Base-by-base conservation (phyloP, 441 rosid species). In the Rhodomyrtus psidioides region DNA sequence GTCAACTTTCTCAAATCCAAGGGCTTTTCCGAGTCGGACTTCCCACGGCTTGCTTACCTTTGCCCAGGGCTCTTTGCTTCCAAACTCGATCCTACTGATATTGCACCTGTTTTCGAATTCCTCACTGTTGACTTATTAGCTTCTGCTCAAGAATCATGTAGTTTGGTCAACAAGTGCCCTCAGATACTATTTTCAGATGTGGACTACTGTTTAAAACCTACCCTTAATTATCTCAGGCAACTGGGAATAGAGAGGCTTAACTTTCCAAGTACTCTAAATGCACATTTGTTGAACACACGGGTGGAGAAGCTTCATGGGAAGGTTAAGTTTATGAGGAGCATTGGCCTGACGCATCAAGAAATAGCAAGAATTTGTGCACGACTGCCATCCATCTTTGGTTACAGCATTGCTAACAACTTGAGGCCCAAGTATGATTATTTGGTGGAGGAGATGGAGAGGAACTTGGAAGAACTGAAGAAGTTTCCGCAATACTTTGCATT, bases 401-500 rank as follows among this genome's bases (percentile, higher is more conserved):
- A 93, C 60, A 90, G 94, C 42, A 60, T 93, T 2, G 96, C 94
- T 9, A 91, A 88, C 82, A 95, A 96, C 88, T 88, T 94, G 92
- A 89, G 88, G 65, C 94, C 96, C 6, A 96, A 96, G 93, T 88
- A 83, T 17, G 95, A 95, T 85, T 94, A 90, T 86, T 84, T 95
- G 85, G 86, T 89, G 84, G 83, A 74, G 57, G 96, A 94, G 34
- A 96, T 95, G 99, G 94, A 86, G 89, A 88, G 97, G 88, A 90
- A 90, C 24, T 12, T 94, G 75, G 93, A 91, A 17, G 98, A 96
- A 89, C 85, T 94, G 83, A 93, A 91, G 86, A 94, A 89, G 85
- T 96, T 96, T 86, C 98, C 98, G 0, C 97, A 90, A 87, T 96
- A 94, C 27, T 94, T 97, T 54, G 98, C 91, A 74, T 96, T 95